phyloP scores from a whole-genome alignment of 2,329 filamentous ascomycete species.

The Fusarium humuli region DNA sequence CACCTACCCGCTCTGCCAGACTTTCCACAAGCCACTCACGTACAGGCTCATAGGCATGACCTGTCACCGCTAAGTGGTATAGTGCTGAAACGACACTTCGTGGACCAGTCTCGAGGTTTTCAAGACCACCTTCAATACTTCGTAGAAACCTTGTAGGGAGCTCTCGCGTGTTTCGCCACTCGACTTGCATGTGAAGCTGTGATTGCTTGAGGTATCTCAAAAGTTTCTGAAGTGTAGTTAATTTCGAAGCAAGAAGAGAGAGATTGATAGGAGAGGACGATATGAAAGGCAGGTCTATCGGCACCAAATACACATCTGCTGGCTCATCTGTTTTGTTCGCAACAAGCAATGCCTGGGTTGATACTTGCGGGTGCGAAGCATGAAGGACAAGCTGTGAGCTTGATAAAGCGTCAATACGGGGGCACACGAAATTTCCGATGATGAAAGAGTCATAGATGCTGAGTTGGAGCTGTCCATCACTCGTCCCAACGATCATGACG shows the following conservation, averaged over 20 bases:
- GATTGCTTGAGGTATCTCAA: conserved; percentile 86
- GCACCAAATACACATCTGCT: conserved; percentile 67
- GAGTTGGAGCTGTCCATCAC: conserved; percentile 77
- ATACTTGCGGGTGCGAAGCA: conserved; percentile 76
- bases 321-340: conserved; percentile 51
- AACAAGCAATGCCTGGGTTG: conserved; percentile 81
- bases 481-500: conserved; percentile 79
- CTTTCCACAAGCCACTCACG: conserved; percentile 91
- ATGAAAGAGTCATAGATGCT: conserved; percentile 89
- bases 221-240: conserved; percentile 87
- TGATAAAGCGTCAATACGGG: conserved; percentile 47
- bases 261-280: conserved; percentile 82
- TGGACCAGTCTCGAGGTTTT: conserved; percentile 67
- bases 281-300: conserved; percentile 86
- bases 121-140: conserved; percentile 80
- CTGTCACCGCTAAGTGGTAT: conserved; percentile 87
- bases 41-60: conserved; percentile 79
- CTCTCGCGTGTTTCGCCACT: conserved; percentile 86
- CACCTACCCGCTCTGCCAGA: conserved; percentile 77
- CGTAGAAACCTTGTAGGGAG: conserved; percentile 82
- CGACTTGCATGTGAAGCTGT: conserved; percentile 79
- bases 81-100: conserved; percentile 77
- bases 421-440: conserved; percentile 73
- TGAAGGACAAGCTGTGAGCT: conserved; percentile 64
- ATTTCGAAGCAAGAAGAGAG: conserved; percentile 85